Base-by-base conservation (phyloP, 192 early-diverging fungal genomes). In the Rhizophagus clarus region DNA sequence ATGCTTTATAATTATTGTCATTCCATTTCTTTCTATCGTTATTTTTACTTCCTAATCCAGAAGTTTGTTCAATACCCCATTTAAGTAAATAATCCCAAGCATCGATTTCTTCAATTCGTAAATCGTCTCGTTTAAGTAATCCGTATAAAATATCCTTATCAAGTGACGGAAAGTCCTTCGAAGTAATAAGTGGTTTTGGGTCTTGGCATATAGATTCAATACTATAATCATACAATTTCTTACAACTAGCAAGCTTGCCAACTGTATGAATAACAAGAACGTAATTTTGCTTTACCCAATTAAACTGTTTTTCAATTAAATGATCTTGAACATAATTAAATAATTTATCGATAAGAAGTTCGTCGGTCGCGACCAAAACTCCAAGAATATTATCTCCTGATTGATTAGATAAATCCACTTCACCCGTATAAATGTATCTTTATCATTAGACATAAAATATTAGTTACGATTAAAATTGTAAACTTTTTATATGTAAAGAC, bases 321-420 rank as follows among this genome's bases (percentile, higher is more conserved):
- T 75, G 74, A 7, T 75, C 74, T 34, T 75, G 74, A 24, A 22
- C n/a, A 61, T 75, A 40, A 20, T 10, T 61, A n/a, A 75, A 61
- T 62, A 75, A 34, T 75, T 75, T 56, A 22, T 34, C 51, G 8
- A 75, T 10, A 12, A 45, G 29, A 29, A 75, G 31, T 61, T 75
- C 74, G 15, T 75, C 74, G 26, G 74, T 61, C 24, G 74, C 74
- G 20, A 62, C 32, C 22, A 75, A 32, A 61, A 75, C 51, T 1
- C 32, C 32, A 32, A 75, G 42, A 61, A 75, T 75, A 26, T 61
- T 56, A 10, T 26, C 9, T 5, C 74, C 74, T 29, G 29, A 45
- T 61, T 75, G 51, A 5, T 75, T 34, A 20, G 32, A 24, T 32
- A 75, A 75, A 31, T 74, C 73, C 24, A 75, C 26, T 34, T 61